Conservation (phyloP, 148 eudicot genomes). For the Vaccinium myrtillus region DNA sequence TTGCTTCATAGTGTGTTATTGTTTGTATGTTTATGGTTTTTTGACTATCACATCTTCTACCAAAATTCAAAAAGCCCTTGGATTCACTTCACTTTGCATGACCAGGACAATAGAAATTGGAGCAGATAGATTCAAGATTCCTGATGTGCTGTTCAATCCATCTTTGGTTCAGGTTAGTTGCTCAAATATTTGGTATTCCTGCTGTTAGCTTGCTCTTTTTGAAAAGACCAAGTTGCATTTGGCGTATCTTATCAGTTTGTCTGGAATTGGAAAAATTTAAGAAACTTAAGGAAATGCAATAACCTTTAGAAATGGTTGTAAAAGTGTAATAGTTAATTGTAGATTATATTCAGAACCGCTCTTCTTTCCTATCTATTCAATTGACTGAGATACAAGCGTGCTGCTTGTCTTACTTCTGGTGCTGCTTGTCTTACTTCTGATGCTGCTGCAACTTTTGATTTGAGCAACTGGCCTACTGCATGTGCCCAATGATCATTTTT, state of each 20-base stretch:
- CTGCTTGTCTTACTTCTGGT: too few species aligned
- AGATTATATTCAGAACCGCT: not conserved
- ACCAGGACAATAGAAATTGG: conserved; percentile 97
- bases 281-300: not conserved
- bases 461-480: conserved; percentile 1
- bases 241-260: not conserved
- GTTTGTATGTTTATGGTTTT: conserved; percentile 4
- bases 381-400: not conserved
- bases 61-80: conserved; percentile 3
- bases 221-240: not conserved
- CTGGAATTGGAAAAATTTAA: not conserved
- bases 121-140: conserved; percentile 94
- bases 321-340: not conserved
- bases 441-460: too few species aligned
- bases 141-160: conserved; percentile 96
- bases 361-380: not conserved
- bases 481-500: not conserved
- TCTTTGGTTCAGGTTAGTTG: conserved; percentile 71
- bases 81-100: conserved; percentile 13
- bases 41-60: not conserved
- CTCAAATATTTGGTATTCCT: not conserved
- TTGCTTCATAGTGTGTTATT: not conserved
- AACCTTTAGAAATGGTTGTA: not conserved
- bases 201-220: not conserved
- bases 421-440: too few species aligned